Evolutionary conservation across 768 basidiomycete genomes (phyloP).

Genomic region (Mycena rosella): DNA sequence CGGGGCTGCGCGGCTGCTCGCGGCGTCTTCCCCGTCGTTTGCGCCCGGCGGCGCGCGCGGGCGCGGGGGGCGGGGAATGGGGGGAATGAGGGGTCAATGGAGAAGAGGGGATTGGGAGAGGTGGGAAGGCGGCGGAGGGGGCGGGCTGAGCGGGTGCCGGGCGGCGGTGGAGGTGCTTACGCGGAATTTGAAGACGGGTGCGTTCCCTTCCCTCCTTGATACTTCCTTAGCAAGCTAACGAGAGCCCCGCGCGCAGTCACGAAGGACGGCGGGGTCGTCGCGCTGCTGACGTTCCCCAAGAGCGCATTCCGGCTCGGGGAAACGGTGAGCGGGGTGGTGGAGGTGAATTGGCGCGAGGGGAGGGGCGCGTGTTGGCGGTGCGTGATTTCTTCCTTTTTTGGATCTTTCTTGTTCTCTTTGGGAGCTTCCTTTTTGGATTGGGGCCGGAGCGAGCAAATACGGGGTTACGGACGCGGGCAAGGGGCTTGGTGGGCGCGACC

Average conservation of each 20-base stretch:
- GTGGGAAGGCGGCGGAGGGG: slow-evolving; percentile 47
- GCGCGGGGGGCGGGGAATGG: slow-evolving; percentile 46
- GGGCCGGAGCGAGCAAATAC: no score
- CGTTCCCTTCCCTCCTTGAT: slow-evolving; percentile 35
- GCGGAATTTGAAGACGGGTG: slow-evolving; percentile 90
- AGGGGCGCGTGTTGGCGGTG: slow-evolving; percentile 88
- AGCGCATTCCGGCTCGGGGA: slow-evolving; percentile 93
- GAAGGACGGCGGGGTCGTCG: slow-evolving; percentile 92
- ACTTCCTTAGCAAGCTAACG: neutral
- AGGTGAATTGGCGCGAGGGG: slow-evolving; percentile 81
- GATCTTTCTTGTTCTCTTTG: no score
- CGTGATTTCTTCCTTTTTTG: slow-evolving; percentile 22
- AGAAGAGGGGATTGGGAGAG: slow-evolving; percentile 47
- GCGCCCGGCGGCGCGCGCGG: slow-evolving; percentile 45
- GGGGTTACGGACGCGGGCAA: no score
- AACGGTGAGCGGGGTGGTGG: slow-evolving; percentile 89
- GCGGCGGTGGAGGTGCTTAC: slow-evolving; percentile 94
- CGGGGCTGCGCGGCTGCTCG: slow-evolving; percentile 62
- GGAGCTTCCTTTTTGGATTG: no score
- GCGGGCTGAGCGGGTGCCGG: slow-evolving; percentile 70
- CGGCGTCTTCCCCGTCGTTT: slow-evolving; percentile 49
- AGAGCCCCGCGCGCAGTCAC: slow-evolving; percentile 94
- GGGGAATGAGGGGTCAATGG: slow-evolving; percentile 47
- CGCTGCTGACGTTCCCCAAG: slow-evolving; percentile 92
- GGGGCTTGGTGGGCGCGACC: no score